Evolutionary conservation across 192 early-diverging fungal genomes (phyloP), one percentile per base, ranked within the genome.

Genomic region (Glomus cerebriforme): DNA sequence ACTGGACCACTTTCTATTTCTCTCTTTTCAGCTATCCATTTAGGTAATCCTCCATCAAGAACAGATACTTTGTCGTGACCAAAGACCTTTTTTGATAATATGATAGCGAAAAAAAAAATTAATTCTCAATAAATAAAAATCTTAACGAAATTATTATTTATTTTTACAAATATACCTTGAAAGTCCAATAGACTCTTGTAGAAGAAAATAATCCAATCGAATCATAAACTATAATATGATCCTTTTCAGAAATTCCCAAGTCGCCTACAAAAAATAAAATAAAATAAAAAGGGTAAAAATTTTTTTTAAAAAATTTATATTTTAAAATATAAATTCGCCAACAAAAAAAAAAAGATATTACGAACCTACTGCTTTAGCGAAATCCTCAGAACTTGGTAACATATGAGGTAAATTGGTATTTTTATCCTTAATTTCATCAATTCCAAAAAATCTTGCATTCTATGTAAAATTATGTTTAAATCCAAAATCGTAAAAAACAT

Each of bases 201-300:
- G 96, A 91, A 17, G 96, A 92, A 65, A 92, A 89, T 39, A 95
- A 85, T 7, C 96, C 96, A 3, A 86, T 81, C 1, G 92, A 86
- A 80, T 99, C 97, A 81, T 99, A 99, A 31, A 96, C 88, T 0
- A 99, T 93, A 13, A 99, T 88, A 82, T 96, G 94, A 81, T 97
- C 95, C 17, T 84, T 81, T 27, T 92, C 90, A 9, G 83, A 78
- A 60, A 99, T 95, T 45, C 95, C 95, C 66, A 98, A 83, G 9
- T 87, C 82, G 67, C 93, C 89, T 90, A 68, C 7, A 26, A 43
- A 8, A 34, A 59, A 63, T 63, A 63, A 26, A 78, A 31, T 79
- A 54, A 26, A 24, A 62, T 10, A 75, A 31, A 62, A 60, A 31
- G 15, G n/a, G n/a, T n/a, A n/a, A n/a, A n/a, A n/a, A n/a, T n/a